phyloP scores from a whole-genome alignment of 148 eudicot species.

The Drosera capensis region DNA sequence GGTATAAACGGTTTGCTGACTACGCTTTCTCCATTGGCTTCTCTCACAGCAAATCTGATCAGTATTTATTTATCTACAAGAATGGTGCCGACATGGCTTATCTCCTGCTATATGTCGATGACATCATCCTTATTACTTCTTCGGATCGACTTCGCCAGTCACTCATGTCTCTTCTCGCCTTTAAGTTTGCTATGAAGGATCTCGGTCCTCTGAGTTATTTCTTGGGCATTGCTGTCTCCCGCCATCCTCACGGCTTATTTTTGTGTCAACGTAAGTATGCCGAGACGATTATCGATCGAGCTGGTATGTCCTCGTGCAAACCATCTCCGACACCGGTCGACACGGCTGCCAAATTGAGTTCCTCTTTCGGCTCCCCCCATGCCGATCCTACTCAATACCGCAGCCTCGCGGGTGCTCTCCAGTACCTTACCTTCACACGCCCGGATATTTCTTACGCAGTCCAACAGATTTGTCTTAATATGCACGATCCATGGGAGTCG shows the following conservation, averaged over 20 bases:
- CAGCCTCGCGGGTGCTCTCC: conserved; percentile 3
- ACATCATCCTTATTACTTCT: conserved; percentile 1
- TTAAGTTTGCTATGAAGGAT: conserved; percentile 3
- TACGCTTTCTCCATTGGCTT: background rate
- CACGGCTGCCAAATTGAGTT: conserved; percentile 3
- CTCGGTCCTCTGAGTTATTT: conserved; percentile 2
- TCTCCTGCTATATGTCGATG: background rate
- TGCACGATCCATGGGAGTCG: conserved; percentile 1
- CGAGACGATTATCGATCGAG: conserved; percentile 1
- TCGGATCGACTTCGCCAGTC: background rate
- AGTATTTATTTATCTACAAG: background rate
- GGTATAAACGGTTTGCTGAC: conserved; percentile 1
- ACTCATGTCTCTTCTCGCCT: background rate
- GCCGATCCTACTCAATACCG: conserved; percentile 4
- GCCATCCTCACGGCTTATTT: background rate
- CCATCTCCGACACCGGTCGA: conserved; percentile 1
- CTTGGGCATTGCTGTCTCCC: conserved; percentile 2
- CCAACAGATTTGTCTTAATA: conserved; percentile 4
- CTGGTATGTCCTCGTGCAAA: conserved; percentile 7
- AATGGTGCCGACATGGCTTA: background rate
- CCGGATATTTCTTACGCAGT: conserved; percentile 5
- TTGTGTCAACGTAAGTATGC: conserved; percentile 2
- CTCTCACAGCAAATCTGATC: background rate
- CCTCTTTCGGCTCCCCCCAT: background rate
- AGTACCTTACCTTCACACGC: conserved; percentile 7